Base-by-base conservation (phyloP, 164 flowering plant genomes). In the Hamamelis virginiana region DNA sequence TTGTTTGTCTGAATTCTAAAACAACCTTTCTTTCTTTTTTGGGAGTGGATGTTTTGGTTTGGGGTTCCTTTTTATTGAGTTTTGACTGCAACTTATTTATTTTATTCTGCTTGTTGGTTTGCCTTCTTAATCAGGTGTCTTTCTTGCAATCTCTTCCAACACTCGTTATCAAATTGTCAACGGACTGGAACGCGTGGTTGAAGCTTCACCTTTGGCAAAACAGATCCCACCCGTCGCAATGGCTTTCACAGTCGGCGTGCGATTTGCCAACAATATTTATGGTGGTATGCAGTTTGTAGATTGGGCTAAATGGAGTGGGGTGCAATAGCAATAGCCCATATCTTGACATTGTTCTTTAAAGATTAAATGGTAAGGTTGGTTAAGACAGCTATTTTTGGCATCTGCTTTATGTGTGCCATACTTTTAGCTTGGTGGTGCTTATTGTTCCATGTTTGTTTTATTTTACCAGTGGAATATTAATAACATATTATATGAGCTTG, bases 241-340 rank as follows among this genome's bases (percentile, higher is more conserved):
- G 96, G 97, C 96, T 62, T 92, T 92, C 80, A 91, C 99, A 1
- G 89, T 92, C 21, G 99, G 99, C 21, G 93, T 91, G 60, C 83
- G 98, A 50, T 90, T 91, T 63, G 96, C 93, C 67, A 95, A 92
- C 82, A 95, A 95, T 59, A 71, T 87, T 8, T 95, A 91, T 67
- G 98, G 94, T 44, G 99, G 97, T 12, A 90, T 95, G 98, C 97
- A 91, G 83, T 95, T 95, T 70, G 91, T 95, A 15, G 98, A 95
- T 59, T 95, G 97, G 99, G 99, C 98, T 51, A 88, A 79, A 75
- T 86, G 74, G 93, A 90, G 97, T 65, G 99, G 99, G 16, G 91
- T 88, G 62, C 99, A 95, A 64, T 95, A 85, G 69, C 25, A 8
- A 62, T 64, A 62, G 14, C 23, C 11, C 14, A 1, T 43, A 9